Base-by-base conservation (phyloP, 805 yeast species). In the Jamesozyma lodderae region DNA sequence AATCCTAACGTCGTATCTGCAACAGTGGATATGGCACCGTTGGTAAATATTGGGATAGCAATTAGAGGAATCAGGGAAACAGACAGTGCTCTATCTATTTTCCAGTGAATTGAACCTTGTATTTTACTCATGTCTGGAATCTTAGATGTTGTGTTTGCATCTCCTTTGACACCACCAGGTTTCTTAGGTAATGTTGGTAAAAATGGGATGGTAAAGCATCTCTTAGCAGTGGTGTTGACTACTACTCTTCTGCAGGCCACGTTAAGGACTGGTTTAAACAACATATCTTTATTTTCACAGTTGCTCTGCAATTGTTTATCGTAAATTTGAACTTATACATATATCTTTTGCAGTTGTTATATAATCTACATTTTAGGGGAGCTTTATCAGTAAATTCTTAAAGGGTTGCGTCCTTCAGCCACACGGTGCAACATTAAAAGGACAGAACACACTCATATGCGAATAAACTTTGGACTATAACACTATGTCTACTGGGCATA, bases 51-150 rank as follows among this genome's bases (percentile, higher is more conserved):
- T 20, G 96, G 95, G 21, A 78, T 65, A 31, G 78, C 70, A 21
- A 78, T 68, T 44, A 88, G 65, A 21, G 97, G 97, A 19, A 85
- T 72, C 59, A 88, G 66, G 8, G 79, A 75, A 14, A 79, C 60
- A 4, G 92, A 69, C 19, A 62, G 6, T 16, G 75, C 52, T 50
- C 84, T 74, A 68, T 90, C 97, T 51, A 79, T 80, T 4, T 81
- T 67, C 97, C 97, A 90, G 67, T 88, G 96, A 60, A 76, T 73
- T 17, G 94, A 81, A 35, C 97, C 96, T 53, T 85, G 87, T 37
- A 68, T 56, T 45, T 68, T 73, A 55, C 73, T 68, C 5, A 78
- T 60, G 27, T 68, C 61, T 29, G 96, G 96, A 11, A 74, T 64
- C 25, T 68, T 64, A 51, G 71, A 81, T 11, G 96, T 87, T 44